Base-by-base conservation (phyloP, 2,329 filamentous ascomycete genomes). In the Rutstroemia sp. region DNA sequence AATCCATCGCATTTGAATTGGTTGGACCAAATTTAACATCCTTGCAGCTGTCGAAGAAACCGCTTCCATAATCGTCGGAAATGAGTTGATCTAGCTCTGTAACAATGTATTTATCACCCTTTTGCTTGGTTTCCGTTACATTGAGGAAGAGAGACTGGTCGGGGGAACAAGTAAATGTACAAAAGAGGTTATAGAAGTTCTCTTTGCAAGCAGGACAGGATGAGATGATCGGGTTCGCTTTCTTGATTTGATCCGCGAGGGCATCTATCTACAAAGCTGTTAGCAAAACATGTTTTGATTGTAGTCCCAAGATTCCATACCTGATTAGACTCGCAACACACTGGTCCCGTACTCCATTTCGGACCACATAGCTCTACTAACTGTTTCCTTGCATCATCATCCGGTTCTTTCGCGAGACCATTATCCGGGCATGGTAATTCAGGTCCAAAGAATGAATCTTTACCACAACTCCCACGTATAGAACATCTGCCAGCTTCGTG, bases 121-220 rank as follows among this genome's bases (percentile, higher is more conserved):
- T 89, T 21, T 79, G 72, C 60, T 82, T 80, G 0, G 86, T 87
- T 53, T 84, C 74, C 10, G 94, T 97, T 45, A 99, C 84, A 67
- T 99, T 99, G 70, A 99, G 78, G 68, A 99, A 99, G 0, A 95
- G 77, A 0, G 91, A 96, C 71, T 99, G 94, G 67, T 99, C 88
- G 5, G 95, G 92, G 4, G 94, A 99, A 75, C 95, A 99, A 2
- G 92, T 97, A 69, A 99, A 97, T 4, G 91, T 95, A 75, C 94
- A 99, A 72, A 99, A 99, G 46, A 95, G 78, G 75, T 99, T 95
- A 78, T 89, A 97, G 77, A 99, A 99, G 76, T 99, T 99, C 66
- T 92, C 87, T 73, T 94, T 95, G 80, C 94, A 99, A 34, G 95
- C 94, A 1, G 94, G 94, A 70, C 94, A 99, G 9, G 91, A 90